phyloP scores from a whole-genome alignment of 73 alveolate genomes.

The Blepharisma japonicum region DNA sequence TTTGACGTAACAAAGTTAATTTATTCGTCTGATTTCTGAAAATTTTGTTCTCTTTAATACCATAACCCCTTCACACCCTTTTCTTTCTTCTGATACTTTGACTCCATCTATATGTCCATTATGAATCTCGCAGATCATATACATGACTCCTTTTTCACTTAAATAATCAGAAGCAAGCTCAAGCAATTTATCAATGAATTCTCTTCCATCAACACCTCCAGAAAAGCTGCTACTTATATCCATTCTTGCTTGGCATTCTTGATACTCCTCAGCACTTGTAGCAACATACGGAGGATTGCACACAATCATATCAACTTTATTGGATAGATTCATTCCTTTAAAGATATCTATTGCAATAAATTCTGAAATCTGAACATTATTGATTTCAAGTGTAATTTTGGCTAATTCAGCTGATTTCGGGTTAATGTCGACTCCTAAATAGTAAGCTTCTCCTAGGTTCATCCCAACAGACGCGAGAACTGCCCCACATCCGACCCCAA shows the following conservation, averaged over 20 bases:
- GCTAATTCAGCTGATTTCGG: slow-evolving; percentile 12
- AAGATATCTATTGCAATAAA: not conserved
- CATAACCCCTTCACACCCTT: slow-evolving; percentile 18
- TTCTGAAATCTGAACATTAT: not conserved
- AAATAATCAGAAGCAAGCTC: slow-evolving; percentile 8
- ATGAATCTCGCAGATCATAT: not conserved
- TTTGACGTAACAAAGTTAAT: no score
- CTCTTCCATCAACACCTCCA: slow-evolving; percentile 30
- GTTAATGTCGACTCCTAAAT: slow-evolving; percentile 25
- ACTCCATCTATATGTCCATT: not conserved
- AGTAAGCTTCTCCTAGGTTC: not conserved
- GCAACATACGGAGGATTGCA: slow-evolving; percentile 33
- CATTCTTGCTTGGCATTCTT: slow-evolving; percentile 22
- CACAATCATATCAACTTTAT: slow-evolving; percentile 25
- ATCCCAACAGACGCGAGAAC: slow-evolving; percentile 8
- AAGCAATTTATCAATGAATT: slow-evolving; percentile 24
- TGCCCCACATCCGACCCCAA: slow-evolving; percentile 33
- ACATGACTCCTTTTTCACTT: slow-evolving; percentile 15
- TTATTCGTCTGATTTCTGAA: no score
- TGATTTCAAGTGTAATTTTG: not conserved
- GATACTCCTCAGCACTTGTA: slow-evolving; percentile 25
- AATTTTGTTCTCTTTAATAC: not conserved
- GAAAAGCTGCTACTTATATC: slow-evolving; percentile 30
- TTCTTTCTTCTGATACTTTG: not conserved
- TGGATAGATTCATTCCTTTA: not conserved